A percentile compares a stretch with the other conserved stretches of the same genome.
phyloP scores from a whole-genome alignment of 495 filamentous ascomycete genomes.

The Tetracladium setigerum region DNA sequence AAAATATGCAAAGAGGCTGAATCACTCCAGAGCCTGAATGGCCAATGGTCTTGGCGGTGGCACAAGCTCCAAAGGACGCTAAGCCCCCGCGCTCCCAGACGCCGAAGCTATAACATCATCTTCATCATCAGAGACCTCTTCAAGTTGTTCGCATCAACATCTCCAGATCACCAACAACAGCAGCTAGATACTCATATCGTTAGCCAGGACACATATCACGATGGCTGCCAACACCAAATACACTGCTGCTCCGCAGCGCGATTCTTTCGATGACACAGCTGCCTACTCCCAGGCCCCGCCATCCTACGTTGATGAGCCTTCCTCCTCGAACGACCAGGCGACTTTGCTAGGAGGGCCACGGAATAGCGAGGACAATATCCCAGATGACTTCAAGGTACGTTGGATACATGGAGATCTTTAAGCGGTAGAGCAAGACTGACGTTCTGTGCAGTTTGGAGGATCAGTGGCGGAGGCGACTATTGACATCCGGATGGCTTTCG shows the following conservation, averaged over 20 bases:
- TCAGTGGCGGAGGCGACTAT: conserved; percentile 87
- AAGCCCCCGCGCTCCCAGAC: too few relatives aligned
- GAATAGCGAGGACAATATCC: conserved; percentile 79
- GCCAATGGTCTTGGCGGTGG: too few relatives aligned
- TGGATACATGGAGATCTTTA: not conserved
- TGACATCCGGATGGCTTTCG: conserved; percentile 94
- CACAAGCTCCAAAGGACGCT: too few relatives aligned
- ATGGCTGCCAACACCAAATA: conserved; percentile 70
- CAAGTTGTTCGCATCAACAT: not conserved
- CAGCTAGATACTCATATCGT: not conserved
- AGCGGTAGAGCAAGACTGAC: conserved; percentile 1
- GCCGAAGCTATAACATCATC: not conserved
- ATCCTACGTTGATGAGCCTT: conserved; percentile 56
- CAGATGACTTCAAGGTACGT: conserved; percentile 91
- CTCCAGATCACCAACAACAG: not conserved
- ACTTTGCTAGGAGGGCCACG: conserved; percentile 58
- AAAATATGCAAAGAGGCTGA: too few relatives aligned
- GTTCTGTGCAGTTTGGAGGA: conserved; percentile 63
- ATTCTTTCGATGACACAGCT: conserved; percentile 52
- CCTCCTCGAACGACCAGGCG: conserved; percentile 31
- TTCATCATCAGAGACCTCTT: not conserved
- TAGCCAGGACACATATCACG: not conserved
- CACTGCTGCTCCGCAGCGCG: conserved; percentile 61
- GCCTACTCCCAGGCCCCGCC: conserved; percentile 80
- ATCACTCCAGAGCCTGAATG: too few relatives aligned